Base-by-base conservation (phyloP, 305 asterid species). In the Solanum hybrid region DNA sequence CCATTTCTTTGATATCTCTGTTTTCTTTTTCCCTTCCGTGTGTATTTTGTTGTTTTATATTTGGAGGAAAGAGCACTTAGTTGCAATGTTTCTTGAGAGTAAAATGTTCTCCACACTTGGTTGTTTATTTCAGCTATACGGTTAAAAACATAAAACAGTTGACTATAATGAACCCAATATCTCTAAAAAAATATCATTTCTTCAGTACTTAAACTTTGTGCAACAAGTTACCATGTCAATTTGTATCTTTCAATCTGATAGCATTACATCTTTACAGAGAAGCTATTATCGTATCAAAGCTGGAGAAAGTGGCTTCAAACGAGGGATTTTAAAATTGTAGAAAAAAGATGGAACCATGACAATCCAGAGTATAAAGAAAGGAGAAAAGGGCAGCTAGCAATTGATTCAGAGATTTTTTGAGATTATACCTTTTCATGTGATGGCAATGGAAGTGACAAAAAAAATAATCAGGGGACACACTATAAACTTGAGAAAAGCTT, bases 301-400 rank as follows among this genome's bases (percentile, higher is more conserved):
- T 93, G 73, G 93, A 93, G 77, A 91, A 92, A 77, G 37, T 91
- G 11, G 94, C 93, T 5, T 36, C 85, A 13, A 79, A n/a, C 6
- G 92, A 92, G 78, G 73, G 91, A 91, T 31, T 92, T 90, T 75
- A 91, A 86, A 32, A 32, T 32, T 32, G 34, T 32, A 86, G 76
- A 91, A 26, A 78, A 88, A 75, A 89, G 93, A 91, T 45, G 92
- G 92, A n/a, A 36, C 88, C 88, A 91, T 91, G 90, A 88, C 91
- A 11, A 31, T 93, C 89, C 91, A 92, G 60, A 79, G 14, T 85
- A 78, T 36, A 92, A 80, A 91, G 92, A 85, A n/a, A 92, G 95
- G 10, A 90, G 95, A 40, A 92, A 92, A 89, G 93, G 92, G 80
- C 87, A 88, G 84, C 89, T 93, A 11, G 91, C 89, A 24, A 92